Conservation (phyloP, 371 early-diverging fungal genomes). For the Zychaea mexicana region DNA sequence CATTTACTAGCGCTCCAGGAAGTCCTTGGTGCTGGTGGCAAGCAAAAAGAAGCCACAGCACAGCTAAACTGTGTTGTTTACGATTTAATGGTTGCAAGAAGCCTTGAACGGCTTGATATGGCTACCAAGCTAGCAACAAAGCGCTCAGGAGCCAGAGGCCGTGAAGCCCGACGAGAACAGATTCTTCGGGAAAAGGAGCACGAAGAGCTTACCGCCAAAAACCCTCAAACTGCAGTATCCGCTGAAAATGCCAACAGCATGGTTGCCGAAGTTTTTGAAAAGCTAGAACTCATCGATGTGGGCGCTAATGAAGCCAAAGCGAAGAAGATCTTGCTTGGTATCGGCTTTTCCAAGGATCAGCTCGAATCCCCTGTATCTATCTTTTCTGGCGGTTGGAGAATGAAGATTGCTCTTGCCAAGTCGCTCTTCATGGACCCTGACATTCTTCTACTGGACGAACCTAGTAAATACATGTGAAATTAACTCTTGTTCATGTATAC, state of each 20-base stretch:
- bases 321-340: conserved; percentile 57
- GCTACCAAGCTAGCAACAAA: conserved; percentile 71
- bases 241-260: conserved; percentile 60
- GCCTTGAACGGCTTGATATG: conserved; percentile 42
- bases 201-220: conserved; percentile 31
- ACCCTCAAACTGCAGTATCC: conserved; percentile 45
- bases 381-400: conserved; percentile 91
- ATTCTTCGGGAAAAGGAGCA: conserved; percentile 55
- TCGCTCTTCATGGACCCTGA: conserved; percentile 80
- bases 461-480: conserved; percentile 32
- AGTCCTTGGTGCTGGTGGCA: conserved; percentile 30
- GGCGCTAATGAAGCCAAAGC: conserved; percentile 63
- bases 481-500: not conserved
- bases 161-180: conserved; percentile 66
- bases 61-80: conserved; percentile 31
- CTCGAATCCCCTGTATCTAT: conserved; percentile 42
- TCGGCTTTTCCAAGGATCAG: conserved; percentile 60
- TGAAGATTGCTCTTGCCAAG: conserved; percentile 82
- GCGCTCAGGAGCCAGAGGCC: conserved; percentile 81
- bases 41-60: conserved; percentile 7
- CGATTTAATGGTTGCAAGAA: conserved; percentile 31
- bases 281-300: conserved; percentile 43
- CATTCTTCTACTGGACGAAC: conserved; percentile 89
- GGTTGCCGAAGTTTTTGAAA: conserved; percentile 55
- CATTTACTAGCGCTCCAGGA: conserved; percentile 34